phyloP scores from a whole-genome alignment of 495 filamentous ascomycete species.

The Pseudotulostoma volvatum region DNA sequence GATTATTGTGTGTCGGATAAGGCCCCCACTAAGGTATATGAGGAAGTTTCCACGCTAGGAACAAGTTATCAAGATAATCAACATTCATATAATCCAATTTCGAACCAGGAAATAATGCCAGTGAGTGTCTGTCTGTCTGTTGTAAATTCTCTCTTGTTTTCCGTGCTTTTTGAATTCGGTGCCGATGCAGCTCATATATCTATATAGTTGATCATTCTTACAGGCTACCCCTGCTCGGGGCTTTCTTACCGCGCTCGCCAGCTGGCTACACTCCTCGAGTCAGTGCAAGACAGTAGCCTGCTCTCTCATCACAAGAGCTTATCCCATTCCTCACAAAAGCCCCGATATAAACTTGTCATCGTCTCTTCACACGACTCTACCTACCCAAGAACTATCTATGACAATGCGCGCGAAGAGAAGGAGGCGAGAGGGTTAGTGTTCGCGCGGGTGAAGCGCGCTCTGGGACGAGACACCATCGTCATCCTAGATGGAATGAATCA shows the following conservation, averaged over 20 bases:
- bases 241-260: slow-evolving; percentile 78
- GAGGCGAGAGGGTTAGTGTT: slow-evolving; percentile 77
- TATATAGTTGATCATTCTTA: slow-evolving; percentile 92
- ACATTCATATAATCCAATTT: too few species aligned
- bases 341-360: slow-evolving; percentile 35
- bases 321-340: slow-evolving; percentile 10
- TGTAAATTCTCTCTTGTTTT: too few species aligned
- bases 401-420: slow-evolving; percentile 61
- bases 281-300: slow-evolving; percentile 38
- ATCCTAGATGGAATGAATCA: slow-evolving; percentile 87
- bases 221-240: slow-evolving; percentile 83
- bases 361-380: slow-evolving; percentile 40
- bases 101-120: too few species aligned
- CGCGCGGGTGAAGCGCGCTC: slow-evolving; percentile 67
- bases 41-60: too few species aligned
- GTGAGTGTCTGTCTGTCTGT: too few species aligned
- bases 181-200: too few species aligned
- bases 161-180: too few species aligned
- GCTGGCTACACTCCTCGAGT: slow-evolving; percentile 38
- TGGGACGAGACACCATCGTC: slow-evolving; percentile 68
- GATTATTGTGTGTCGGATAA: too few species aligned
- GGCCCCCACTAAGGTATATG: too few species aligned
- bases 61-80: too few species aligned
- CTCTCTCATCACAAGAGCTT: slow-evolving; percentile 23
- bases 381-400: slow-evolving; percentile 30